Evolutionary conservation across 1,139 yeast genomes (phyloP), one percentile per base, ranked within the genome.

Genomic region (Blastobotrys malaysiensis): DNA sequence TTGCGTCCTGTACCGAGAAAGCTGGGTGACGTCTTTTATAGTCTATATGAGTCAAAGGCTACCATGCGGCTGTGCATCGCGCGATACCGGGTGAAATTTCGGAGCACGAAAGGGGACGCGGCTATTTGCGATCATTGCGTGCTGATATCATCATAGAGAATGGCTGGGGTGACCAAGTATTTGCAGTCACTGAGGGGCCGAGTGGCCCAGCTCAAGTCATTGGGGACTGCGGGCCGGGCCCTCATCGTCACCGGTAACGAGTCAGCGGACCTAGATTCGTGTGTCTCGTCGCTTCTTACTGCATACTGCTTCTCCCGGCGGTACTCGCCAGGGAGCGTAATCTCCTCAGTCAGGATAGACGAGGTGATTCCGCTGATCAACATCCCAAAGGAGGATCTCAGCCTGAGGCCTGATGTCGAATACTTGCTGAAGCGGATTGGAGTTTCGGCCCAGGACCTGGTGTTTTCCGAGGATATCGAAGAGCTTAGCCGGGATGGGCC

Each of bases 211-310:
- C 21, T 52, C 3, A 51, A 24, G 43, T 24, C 36, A n/a, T 26
- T 45, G 20, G 52, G 52, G 16, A 44, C 53, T 2, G 48, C 48
- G 13, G 45, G 50, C n/a, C 48, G 16, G 18, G 59, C 59, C 1
- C 54, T 65, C 19, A 62, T 88, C 46, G 95, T 88, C 1, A 77
- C 89, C 0, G 97, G 98, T 1, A 91, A 91, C 66, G 95, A 89
- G 65, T 82, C 95, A 0, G 82, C 83, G 4, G 97, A 91, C 69
- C 73, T 91, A 72, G 99, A 91, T 69, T 90, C 97, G 1, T 86
- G 90, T 44, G 79, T 88, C 1, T 78, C 86, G 57, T 86, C 97
- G 0, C 73, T 93, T 5, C 65, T 87, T 1, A 86, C 82, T 63
- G 84, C 96, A 0, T 88, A 82, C 65, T 76, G 84, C 56, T 61